These are phyloP conservation scores for Dissophora globulifera DNA, from an alignment of 192 early-diverging fungal genomes.

Conservation along the genomic window DNA sequence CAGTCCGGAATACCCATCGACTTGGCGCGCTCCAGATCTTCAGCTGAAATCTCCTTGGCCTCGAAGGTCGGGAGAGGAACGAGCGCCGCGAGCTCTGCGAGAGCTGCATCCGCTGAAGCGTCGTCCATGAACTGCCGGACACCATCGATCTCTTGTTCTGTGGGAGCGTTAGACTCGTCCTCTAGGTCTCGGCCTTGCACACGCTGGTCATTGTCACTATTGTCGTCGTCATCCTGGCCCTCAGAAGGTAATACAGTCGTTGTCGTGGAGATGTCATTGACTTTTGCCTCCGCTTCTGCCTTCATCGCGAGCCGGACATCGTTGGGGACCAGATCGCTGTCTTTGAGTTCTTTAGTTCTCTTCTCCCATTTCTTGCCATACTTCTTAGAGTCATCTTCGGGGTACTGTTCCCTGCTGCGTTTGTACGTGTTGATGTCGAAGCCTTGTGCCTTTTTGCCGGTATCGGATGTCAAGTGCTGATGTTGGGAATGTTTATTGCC, in stretches of 20 bases:
- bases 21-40: conserved; percentile 57
- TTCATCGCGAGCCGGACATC: conserved; percentile 44
- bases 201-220: background rate
- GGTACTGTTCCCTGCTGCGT: conserved; percentile 20
- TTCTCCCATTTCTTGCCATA: conserved; percentile 48
- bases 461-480: background rate
- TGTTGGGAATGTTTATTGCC: conserved; percentile 1
- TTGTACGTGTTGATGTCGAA: conserved; percentile 28
- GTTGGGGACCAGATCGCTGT: conserved; percentile 43
- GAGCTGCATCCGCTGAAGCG: conserved; percentile 27
- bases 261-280: conserved; percentile 4
- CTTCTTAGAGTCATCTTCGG: conserved; percentile 45
- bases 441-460: background rate
- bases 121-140: conserved; percentile 22
- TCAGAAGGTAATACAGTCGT: no score
- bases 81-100: conserved; percentile 31
- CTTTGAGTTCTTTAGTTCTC: conserved; percentile 42
- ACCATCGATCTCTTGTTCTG: conserved; percentile 28
- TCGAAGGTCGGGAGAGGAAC: conserved; percentile 61
- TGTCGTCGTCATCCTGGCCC: conserved; percentile 3
- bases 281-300: conserved; percentile 48
- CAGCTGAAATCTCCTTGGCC: conserved; percentile 41
- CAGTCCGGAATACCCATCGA: conserved; percentile 88
- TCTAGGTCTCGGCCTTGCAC: conserved; percentile 19
- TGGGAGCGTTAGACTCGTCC: conserved; percentile 35